Percentiles rank a stretch among this genome's conserved stretches.
phyloP scores from a whole-genome alignment of 148 eudicot genomes.

The Agrostemma githago region DNA sequence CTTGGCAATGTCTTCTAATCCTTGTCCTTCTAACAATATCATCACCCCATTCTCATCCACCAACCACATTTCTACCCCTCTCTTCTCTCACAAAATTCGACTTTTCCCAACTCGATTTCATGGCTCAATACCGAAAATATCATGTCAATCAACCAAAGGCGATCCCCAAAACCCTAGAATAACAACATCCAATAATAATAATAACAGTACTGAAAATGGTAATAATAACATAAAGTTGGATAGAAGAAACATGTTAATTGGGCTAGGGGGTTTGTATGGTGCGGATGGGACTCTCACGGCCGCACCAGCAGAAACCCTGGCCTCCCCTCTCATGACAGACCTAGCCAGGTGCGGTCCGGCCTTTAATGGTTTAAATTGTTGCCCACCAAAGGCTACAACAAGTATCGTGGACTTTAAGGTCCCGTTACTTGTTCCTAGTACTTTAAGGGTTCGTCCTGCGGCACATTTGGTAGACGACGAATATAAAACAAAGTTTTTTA shows the following conservation, averaged over 20 bases:
- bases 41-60: background rate
- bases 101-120: background rate
- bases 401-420: conserved; percentile 42
- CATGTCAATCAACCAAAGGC: conserved; percentile 21
- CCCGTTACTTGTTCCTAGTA: conserved; percentile 24
- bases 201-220: background rate
- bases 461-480: conserved; percentile 57
- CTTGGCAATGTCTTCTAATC: conserved; percentile 19
- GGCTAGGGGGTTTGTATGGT: conserved; percentile 65
- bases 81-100: conserved; percentile 10
- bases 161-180: background rate
- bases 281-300: conserved; percentile 34
- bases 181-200: background rate
- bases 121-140: background rate
- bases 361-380: conserved; percentile 43
- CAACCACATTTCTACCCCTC: conserved; percentile 3
- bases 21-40: conserved; percentile 1
- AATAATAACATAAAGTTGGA: conserved; percentile 33
- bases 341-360: conserved; percentile 52
- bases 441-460: conserved; percentile 52
- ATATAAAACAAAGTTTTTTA: conserved; percentile 45
- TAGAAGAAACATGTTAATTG: conserved; percentile 59
- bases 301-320: conserved; percentile 27
- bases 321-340: conserved; percentile 43
- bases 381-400: conserved; percentile 51